phyloP scores from a whole-genome alignment of 2,329 filamentous ascomycete species.

The Graphilbum ipis-grandicollis region DNA sequence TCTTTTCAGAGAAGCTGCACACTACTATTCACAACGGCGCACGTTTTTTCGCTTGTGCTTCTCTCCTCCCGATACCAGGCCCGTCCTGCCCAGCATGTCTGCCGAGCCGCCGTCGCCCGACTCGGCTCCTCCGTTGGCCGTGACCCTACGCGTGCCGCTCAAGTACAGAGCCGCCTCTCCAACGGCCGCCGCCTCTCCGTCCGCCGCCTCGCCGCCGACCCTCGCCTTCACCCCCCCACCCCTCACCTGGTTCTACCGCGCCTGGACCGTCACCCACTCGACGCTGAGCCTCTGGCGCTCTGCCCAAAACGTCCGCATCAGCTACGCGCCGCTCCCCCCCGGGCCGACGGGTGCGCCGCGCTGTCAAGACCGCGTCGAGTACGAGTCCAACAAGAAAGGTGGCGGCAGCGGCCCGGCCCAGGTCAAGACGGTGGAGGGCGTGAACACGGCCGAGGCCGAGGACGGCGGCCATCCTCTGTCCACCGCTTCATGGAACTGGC shows the following conservation, averaged over 20 bases:
- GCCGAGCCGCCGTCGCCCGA: too few relatives aligned
- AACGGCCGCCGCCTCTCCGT: constrained; percentile 9
- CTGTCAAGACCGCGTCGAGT: constrained; percentile 58
- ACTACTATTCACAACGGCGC: too few relatives aligned
- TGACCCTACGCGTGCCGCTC: too few relatives aligned
- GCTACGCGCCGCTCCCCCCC: constrained; percentile 41
- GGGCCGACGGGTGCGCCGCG: constrained; percentile 13
- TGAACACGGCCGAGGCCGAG: constrained; percentile 33
- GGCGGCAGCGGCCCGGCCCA: constrained; percentile 18
- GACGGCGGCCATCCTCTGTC: neutral
- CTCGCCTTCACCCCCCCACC: constrained; percentile 27
- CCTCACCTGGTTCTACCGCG: constrained; percentile 43
- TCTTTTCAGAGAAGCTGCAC: too few relatives aligned
- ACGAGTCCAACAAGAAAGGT: constrained; percentile 39
- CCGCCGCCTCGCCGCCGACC: constrained; percentile 10
- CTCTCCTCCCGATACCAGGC: too few relatives aligned
- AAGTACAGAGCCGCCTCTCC: too few relatives aligned
- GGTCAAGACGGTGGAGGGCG: constrained; percentile 44
- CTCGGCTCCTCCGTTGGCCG: too few relatives aligned
- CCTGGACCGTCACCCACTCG: constrained; percentile 60
- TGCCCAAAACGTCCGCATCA: constrained; percentile 65
- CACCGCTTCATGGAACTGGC: constrained; percentile 47
- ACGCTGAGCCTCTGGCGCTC: constrained; percentile 67
- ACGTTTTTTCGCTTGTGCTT: too few relatives aligned
- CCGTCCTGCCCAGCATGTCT: too few relatives aligned